Base-by-base conservation (phyloP, 2,329 filamentous ascomycete genomes). In the Juglanconis juglandina region DNA sequence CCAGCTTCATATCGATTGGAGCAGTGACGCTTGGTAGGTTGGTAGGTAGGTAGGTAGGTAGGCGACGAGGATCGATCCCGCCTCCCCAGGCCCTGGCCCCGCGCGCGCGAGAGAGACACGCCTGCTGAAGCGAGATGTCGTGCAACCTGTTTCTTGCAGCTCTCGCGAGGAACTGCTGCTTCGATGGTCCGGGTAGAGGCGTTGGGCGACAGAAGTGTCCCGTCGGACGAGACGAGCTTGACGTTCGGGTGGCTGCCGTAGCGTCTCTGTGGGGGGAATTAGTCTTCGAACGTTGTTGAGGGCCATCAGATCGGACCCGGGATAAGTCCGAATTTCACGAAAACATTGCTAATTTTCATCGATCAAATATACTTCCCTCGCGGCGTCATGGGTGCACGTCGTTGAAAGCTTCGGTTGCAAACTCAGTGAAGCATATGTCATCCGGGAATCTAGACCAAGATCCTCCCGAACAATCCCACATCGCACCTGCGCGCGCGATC, bases 111-210 rank as follows among this genome's bases (percentile, higher is more conserved):
- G 24, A 50, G 55, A 51, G 49, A 44, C 49, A 37, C 33, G 41
- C 33, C 6, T 39, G 44, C 14, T 17, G 50, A 58, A 53, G 49
- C 59, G 59, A 61, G 49, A 41, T 11, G 55, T 54, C 5, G 55
- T 61, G 59, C 51, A 52, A 52, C 49, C 9, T 30, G 3, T 44
- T 47, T 57, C 24, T 9, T 24, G 17, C 37, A 42, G 47, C 35
- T 39, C 17, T 24, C 24, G 33, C 34, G 47, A 44, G 35, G 56
- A 46, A 13, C 41, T 35, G 34, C 17, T 37, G 34, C 37, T 24
- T 7, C n/a, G 50, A 44, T 32, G 32, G 30, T 34, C 37, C 37
- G 56, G 56, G 32, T 35, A 44, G 49, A 34, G 17, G 49, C 49
- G 30, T 53, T 41, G 41, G 52, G 17, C 7, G 56, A 17, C n/a